Evolutionary conservation across 768 basidiomycete species (phyloP).

Genomic region (Amylocystis lapponica): DNA sequence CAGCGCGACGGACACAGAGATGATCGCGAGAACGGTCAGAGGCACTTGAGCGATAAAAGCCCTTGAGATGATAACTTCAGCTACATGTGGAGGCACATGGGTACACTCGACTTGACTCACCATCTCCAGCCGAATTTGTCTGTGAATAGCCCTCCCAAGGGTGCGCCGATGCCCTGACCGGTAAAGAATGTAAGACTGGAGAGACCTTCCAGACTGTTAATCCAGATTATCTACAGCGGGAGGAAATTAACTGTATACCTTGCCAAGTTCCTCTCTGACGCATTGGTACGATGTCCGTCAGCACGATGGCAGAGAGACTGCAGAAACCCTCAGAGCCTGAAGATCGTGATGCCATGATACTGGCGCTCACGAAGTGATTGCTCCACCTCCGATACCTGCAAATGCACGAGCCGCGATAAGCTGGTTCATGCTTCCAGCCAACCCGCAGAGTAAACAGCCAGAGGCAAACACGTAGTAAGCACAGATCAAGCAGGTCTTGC

Average conservation of each 20-base stretch:
- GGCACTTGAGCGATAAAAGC: slow-evolving; percentile 58
- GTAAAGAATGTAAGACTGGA: slow-evolving; percentile 53
- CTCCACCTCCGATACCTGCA: slow-evolving; percentile 55
- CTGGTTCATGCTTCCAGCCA: slow-evolving; percentile 48
- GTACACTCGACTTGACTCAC: slow-evolving; percentile 21
- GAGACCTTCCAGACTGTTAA: slow-evolving; percentile 39
- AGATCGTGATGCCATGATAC: background rate
- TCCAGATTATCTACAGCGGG: no score
- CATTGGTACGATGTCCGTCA: slow-evolving; percentile 60
- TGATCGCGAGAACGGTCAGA: slow-evolving; percentile 46
- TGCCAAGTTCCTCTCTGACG: slow-evolving; percentile 63
- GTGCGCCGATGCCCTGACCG: slow-evolving; percentile 55
- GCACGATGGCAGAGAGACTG: slow-evolving; percentile 58
- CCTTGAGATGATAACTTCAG: slow-evolving; percentile 23
- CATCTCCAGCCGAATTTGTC: slow-evolving; percentile 67
- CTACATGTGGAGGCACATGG: background rate
- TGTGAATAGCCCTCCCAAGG: slow-evolving; percentile 54
- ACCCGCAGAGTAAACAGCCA: slow-evolving; percentile 47
- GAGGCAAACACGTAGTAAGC: slow-evolving; percentile 49
- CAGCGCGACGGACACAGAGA: slow-evolving; percentile 45
- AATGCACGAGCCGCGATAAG: slow-evolving; percentile 48
- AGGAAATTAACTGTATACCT: slow-evolving; percentile 30
- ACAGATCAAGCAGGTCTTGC: slow-evolving; percentile 51
- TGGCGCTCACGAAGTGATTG: slow-evolving; percentile 47
- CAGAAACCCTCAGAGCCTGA: no score